Conservation (phyloP, 2,329 filamentous ascomycete genomes). For the Aphanocladium album region DNA sequence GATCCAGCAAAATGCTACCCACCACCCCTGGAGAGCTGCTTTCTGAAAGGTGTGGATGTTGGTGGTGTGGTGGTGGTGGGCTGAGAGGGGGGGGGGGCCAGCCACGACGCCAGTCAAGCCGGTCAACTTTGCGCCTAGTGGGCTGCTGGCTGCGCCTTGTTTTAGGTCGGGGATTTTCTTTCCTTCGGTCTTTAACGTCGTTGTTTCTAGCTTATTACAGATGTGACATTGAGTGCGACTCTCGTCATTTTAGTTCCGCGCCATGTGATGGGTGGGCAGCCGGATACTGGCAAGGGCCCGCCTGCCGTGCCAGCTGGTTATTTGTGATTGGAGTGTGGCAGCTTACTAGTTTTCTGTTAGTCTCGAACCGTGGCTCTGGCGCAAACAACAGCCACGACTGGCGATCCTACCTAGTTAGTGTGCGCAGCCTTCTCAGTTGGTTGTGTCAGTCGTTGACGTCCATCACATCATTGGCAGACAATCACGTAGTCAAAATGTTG, state of each 20-base stretch:
- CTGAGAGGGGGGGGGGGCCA: neutral
- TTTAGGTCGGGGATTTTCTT: slow-evolving; percentile 8
- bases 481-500: neutral
- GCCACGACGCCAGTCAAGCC: neutral
- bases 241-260: slow-evolving; percentile 9
- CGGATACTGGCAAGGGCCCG: neutral
- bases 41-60: neutral
- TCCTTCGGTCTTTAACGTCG: neutral
- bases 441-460: neutral
- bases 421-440: neutral
- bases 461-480: neutral
- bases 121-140: neutral
- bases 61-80: neutral
- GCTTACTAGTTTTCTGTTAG: neutral
- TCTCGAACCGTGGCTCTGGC: neutral
- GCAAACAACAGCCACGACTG: slow-evolving; percentile 8
- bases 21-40: neutral
- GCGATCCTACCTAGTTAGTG: slow-evolving; percentile 3
- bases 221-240: neutral
- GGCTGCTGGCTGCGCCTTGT: slow-evolving; percentile 11
- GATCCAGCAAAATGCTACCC: neutral
- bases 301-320: neutral
- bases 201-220: neutral
- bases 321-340: neutral
- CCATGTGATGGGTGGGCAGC: neutral